Conservation (phyloP, 176 grass and related monocot species). For the Secale cereale region DNA sequence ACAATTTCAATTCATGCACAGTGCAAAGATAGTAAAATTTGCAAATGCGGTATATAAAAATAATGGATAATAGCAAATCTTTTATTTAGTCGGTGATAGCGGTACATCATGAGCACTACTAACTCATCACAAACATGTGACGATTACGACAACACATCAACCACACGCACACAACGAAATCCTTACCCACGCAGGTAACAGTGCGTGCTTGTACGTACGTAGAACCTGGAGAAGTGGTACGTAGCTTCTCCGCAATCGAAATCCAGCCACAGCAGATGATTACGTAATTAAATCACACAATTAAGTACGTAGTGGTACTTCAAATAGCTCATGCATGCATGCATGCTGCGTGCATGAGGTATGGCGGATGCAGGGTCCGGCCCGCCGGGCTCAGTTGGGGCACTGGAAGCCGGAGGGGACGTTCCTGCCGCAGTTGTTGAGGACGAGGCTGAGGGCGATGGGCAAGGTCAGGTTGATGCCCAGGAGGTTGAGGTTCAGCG, state of each 20-base stretch:
- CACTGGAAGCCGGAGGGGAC: constrained; percentile 76
- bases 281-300: neutral
- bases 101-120: neutral
- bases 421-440: constrained; percentile 79
- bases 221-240: neutral
- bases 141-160: neutral
- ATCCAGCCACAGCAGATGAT: neutral
- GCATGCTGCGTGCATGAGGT: neutral
- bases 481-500: constrained; percentile 47
- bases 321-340: neutral
- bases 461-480: constrained; percentile 64
- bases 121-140: neutral
- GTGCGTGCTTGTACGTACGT: neutral
- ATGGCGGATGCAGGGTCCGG: neutral
- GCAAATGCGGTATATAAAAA: neutral
- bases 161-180: neutral
- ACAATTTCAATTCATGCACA: neutral
- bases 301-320: neutral
- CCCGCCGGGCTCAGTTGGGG: neutral
- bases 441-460: constrained; percentile 65
- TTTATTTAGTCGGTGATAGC: neutral
- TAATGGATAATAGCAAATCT: neutral
- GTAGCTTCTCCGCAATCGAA: neutral
- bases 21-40: neutral
- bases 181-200: neutral